Percentiles rank a stretch among this genome's conserved stretches.
Evolutionary conservation across 148 eudicot genomes (phyloP).

Genomic region (Beta vulgaris): DNA sequence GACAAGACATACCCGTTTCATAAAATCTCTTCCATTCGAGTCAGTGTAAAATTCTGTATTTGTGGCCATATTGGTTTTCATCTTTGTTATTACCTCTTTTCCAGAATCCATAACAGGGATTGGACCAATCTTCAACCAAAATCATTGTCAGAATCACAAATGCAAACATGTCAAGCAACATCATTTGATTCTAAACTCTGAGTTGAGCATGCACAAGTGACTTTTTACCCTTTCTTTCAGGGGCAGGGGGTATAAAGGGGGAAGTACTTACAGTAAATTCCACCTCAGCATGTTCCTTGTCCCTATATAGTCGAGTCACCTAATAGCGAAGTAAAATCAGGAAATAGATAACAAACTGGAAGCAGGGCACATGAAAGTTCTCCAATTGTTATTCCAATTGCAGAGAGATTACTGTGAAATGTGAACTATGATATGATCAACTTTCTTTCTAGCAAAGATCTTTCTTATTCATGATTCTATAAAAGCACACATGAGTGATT

Average conservation of each 20-base stretch:
- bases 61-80: slow-evolving; percentile 65
- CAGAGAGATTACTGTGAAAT: too few species aligned
- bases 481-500: neutral
- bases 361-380: neutral
- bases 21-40: slow-evolving; percentile 88
- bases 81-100: slow-evolving; percentile 73
- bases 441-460: neutral
- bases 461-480: neutral
- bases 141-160: slow-evolving; percentile 17
- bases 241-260: neutral
- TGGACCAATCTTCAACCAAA: slow-evolving; percentile 59
- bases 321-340: slow-evolving; percentile 7
- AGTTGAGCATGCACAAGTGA: neutral
- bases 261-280: slow-evolving; percentile 63
- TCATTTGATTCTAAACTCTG: neutral
- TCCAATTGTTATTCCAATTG: neutral
- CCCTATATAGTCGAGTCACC: slow-evolving; percentile 76
- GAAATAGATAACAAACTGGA: neutral
- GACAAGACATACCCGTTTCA: slow-evolving; percentile 55
- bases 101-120: slow-evolving; percentile 55
- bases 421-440: too few species aligned
- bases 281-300: slow-evolving; percentile 81
- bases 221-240: neutral
- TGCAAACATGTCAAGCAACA: slow-evolving; percentile 5
- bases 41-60: slow-evolving; percentile 73